Evolutionary conservation across 805 yeast species (phyloP).

Genomic region (Maudiozyma saulgeensis): DNA sequence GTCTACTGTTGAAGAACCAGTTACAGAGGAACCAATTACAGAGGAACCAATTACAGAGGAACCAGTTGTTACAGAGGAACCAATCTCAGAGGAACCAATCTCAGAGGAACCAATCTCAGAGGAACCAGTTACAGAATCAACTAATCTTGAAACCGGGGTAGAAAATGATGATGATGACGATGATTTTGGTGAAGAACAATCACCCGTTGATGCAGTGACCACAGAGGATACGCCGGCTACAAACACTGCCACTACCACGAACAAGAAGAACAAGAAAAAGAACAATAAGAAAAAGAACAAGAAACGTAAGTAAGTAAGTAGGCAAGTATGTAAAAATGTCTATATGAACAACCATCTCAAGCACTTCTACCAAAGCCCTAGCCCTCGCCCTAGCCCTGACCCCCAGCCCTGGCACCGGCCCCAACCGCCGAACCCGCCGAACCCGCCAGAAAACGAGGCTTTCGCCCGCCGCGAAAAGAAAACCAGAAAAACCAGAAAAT

Average conservation of each 20-base stretch:
- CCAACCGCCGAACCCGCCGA: too few species aligned
- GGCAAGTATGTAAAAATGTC: neutral
- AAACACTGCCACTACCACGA: neutral
- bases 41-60: constrained; percentile 1
- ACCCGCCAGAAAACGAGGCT: too few species aligned
- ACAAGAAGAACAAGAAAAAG: constrained; percentile 4
- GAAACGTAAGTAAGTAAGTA: neutral
- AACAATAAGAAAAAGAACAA: constrained; percentile 6
- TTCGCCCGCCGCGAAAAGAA: too few species aligned
- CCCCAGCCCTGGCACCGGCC: too few species aligned
- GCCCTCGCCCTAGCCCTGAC: too few species aligned
- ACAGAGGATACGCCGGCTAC: constrained; percentile 1
- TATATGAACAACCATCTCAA: too few species aligned
- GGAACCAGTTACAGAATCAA: constrained; percentile 6
- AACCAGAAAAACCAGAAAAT: too few species aligned
- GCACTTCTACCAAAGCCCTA: too few species aligned
- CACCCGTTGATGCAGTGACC: neutral
- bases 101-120: neutral
- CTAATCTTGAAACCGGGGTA: constrained; percentile 6
- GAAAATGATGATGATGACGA: constrained; percentile 2
- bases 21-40: constrained; percentile 2
- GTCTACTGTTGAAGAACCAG: neutral
- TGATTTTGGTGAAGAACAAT: constrained; percentile 3
- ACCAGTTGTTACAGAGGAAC: neutral
- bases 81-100: neutral